These are phyloP conservation scores for Agapanthus africanus DNA, from an alignment of 106 monocot genomes.

Conservation along the genomic window DNA sequence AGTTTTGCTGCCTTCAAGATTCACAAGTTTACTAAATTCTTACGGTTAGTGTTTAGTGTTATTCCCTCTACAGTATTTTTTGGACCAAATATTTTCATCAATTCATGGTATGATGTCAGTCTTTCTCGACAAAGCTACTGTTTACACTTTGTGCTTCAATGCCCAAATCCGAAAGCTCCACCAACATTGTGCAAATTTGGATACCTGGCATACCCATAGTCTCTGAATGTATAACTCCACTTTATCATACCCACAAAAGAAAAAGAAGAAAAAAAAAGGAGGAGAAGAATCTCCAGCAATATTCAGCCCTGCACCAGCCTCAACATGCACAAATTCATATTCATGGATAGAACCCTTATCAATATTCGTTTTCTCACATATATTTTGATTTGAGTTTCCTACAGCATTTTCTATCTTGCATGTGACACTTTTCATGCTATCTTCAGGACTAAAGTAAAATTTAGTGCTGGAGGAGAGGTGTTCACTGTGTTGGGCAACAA, in stretches of 20 bases:
- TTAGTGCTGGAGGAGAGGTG: conserved; percentile 54
- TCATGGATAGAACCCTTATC: background rate
- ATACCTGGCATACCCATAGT: background rate
- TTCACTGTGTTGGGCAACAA: conserved; percentile 70
- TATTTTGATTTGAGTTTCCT: background rate
- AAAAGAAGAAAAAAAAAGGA: too few species aligned
- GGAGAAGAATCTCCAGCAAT: background rate
- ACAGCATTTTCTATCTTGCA: background rate
- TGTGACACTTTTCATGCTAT: conserved; percentile 1
- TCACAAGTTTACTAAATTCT: background rate
- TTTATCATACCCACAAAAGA: background rate
- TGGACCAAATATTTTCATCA: too few species aligned
- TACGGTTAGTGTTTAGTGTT: background rate
- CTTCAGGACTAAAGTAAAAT: conserved; percentile 76
- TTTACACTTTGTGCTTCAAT: background rate
- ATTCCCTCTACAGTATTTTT: too few species aligned
- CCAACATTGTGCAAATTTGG: background rate
- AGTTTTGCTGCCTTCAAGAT: background rate
- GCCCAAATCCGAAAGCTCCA: background rate
- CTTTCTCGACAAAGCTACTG: background rate
- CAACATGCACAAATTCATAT: background rate
- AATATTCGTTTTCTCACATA: background rate
- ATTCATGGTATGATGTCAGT: too few species aligned
- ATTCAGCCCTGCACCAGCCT: background rate
- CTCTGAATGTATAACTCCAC: background rate